These are phyloP conservation scores for Oryza brachyantha DNA, from an alignment of 176 grass and related monocot species.

Conservation along the genomic window DNA sequence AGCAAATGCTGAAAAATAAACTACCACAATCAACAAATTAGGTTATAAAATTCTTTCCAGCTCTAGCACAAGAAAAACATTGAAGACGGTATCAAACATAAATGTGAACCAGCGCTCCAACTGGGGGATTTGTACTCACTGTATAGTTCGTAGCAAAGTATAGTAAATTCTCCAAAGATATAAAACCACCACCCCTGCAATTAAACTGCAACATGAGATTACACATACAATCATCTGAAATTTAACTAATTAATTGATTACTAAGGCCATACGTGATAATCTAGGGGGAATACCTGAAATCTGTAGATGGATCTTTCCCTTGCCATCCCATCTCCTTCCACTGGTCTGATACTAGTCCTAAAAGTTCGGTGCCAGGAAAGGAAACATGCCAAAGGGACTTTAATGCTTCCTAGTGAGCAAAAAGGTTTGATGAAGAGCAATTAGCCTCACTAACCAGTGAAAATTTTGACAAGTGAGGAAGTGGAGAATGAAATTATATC, in stretches of 20 bases:
- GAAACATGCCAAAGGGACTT: conserved; percentile 64
- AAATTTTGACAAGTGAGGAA: conserved; percentile 4
- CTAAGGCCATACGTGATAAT: neutral
- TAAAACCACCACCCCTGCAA: conserved; percentile 78
- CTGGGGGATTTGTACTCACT: conserved; percentile 40
- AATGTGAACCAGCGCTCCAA: neutral
- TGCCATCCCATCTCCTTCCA: conserved; percentile 94
- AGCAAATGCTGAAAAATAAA: no score
- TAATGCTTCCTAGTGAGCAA: conserved; percentile 63
- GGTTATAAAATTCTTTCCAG: neutral
- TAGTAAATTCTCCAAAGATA: conserved; percentile 78
- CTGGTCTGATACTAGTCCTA: conserved; percentile 68
- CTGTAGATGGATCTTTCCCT: conserved; percentile 83
- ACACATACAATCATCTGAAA: neutral
- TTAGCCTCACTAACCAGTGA: neutral
- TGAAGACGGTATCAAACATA: neutral
- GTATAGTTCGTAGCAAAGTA: conserved; percentile 70
- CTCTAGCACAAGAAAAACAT: neutral
- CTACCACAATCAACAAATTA: no score
- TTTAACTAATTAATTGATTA: conserved; percentile 12
- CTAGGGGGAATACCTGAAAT: conserved; percentile 55
- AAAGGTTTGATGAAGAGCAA: conserved; percentile 22
- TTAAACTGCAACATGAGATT: conserved; percentile 28
- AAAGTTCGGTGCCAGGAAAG: conserved; percentile 62
- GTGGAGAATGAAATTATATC: neutral